Conservation (phyloP, 306 rosid species). For the Acacia crassicarpa region DNA sequence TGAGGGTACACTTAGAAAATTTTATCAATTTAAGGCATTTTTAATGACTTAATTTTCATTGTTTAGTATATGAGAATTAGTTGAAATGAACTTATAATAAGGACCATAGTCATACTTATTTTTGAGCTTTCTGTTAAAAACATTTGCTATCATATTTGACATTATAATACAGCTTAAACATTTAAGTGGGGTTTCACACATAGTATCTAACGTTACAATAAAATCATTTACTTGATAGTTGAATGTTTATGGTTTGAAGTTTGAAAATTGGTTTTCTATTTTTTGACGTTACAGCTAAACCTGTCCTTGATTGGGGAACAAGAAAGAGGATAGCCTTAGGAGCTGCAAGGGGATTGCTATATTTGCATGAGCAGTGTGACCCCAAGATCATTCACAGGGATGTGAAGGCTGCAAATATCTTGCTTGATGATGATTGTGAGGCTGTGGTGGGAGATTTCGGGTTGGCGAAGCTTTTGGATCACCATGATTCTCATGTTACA, state of each 20-base stretch:
- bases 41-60: too few species aligned
- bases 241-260: neutral
- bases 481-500: slow-evolving; percentile 91
- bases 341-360: slow-evolving; percentile 84
- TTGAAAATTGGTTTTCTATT: slow-evolving; percentile 3
- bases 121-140: neutral
- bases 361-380: slow-evolving; percentile 96
- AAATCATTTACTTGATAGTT: neutral
- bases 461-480: slow-evolving; percentile 90
- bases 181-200: neutral
- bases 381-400: slow-evolving; percentile 98
- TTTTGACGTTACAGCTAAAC: slow-evolving; percentile 63
- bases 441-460: slow-evolving; percentile 98
- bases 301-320: slow-evolving; percentile 77
- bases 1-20: too few species aligned
- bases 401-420: slow-evolving; percentile 94
- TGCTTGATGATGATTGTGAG: slow-evolving; percentile 86
- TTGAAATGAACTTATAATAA: too few species aligned
- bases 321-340: slow-evolving; percentile 93
- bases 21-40: too few species aligned
- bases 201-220: neutral
- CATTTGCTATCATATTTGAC: neutral
- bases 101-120: neutral
- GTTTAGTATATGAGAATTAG: too few species aligned
- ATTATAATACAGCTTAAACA: too few species aligned